Percentiles rank a stretch among this genome's conserved stretches.
These are phyloP conservation scores for Onygenales sp. DNA, from an alignment of 2,329 filamentous ascomycete species.

Conservation along the genomic window DNA sequence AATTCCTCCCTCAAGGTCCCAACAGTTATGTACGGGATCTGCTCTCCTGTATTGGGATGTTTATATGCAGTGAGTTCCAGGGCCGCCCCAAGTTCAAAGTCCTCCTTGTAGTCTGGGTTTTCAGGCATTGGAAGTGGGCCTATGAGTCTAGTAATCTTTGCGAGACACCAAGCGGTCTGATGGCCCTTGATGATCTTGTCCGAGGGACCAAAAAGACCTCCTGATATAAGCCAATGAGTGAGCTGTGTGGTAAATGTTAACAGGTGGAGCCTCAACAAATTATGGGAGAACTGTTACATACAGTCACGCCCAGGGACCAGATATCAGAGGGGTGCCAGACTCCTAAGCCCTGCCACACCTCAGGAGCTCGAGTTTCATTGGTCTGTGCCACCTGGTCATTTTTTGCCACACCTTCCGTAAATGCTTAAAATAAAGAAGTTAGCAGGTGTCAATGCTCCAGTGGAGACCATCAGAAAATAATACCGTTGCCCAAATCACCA, in stretches of 20 bases:
- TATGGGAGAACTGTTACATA: background rate
- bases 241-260: background rate
- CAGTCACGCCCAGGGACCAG: slow-evolving; percentile 9
- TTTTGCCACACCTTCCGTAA: slow-evolving; percentile 6
- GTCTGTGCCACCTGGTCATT: slow-evolving; percentile 5
- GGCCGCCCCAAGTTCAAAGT: background rate
- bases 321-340: slow-evolving; percentile 10
- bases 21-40: background rate
- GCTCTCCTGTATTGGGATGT: background rate
- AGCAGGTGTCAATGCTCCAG: too few relatives aligned
- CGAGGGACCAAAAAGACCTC: slow-evolving; percentile 2
- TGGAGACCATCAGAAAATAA: background rate
- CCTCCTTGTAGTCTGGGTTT: background rate
- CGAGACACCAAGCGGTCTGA: background rate
- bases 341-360: slow-evolving; percentile 8
- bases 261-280: background rate
- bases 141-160: background rate
- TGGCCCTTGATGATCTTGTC: slow-evolving; percentile 1
- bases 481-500: slow-evolving; percentile 9
- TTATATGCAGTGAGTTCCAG: background rate
- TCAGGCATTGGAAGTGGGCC: background rate
- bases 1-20: slow-evolving; percentile 3
- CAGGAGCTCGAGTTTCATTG: slow-evolving; percentile 7
- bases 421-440: background rate
- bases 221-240: slow-evolving; percentile 5